These are phyloP conservation scores for Recurvomyces mirabilis DNA, from an alignment of 495 filamentous ascomycete species.

Conservation along the genomic window DNA sequence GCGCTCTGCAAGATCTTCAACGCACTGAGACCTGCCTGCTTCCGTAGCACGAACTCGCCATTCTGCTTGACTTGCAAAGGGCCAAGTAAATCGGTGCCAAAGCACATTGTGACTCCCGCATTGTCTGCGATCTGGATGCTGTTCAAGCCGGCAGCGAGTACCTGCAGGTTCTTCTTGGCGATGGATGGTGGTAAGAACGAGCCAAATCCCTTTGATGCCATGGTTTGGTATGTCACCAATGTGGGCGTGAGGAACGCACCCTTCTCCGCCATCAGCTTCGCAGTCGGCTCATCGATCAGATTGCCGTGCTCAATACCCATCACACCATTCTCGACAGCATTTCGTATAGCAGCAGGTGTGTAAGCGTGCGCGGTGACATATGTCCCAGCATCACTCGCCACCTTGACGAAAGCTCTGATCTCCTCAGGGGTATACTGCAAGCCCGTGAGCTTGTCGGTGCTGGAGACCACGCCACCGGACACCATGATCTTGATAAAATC, in stretches of 20 bases:
- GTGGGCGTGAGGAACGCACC: constrained; percentile 43
- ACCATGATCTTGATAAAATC: constrained; percentile 51
- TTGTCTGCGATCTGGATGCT: constrained; percentile 36
- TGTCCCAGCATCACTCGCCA: constrained; percentile 36
- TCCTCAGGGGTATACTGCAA: constrained; percentile 44
- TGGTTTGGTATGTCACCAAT: constrained; percentile 40
- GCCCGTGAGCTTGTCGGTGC: constrained; percentile 39
- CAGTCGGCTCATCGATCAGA: constrained; percentile 40
- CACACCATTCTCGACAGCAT: constrained; percentile 44
- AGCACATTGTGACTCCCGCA: constrained; percentile 44
- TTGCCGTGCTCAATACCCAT: constrained; percentile 48
- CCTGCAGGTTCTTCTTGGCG: constrained; percentile 37
- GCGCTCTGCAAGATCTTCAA: constrained; percentile 40
- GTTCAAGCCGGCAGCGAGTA: constrained; percentile 36
- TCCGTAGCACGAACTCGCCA: constrained; percentile 39
- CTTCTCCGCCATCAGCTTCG: constrained; percentile 36
- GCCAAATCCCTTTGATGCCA: constrained; percentile 35
- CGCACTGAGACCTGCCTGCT: constrained; percentile 32
- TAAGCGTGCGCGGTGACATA: constrained; percentile 50
- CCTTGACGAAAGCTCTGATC: constrained; percentile 39
- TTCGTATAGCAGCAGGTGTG: constrained; percentile 39
- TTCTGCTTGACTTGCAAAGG: constrained; percentile 37
- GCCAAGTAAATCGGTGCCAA: constrained; percentile 44
- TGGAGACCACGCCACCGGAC: constrained; percentile 42
- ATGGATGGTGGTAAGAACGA: constrained; percentile 35